A percentile compares a stretch with the other conserved stretches of the same genome.
These are phyloP conservation scores for Pythium scleroteichum DNA, from an alignment of 352 stramenopile genomes.

Conservation along the genomic window DNA sequence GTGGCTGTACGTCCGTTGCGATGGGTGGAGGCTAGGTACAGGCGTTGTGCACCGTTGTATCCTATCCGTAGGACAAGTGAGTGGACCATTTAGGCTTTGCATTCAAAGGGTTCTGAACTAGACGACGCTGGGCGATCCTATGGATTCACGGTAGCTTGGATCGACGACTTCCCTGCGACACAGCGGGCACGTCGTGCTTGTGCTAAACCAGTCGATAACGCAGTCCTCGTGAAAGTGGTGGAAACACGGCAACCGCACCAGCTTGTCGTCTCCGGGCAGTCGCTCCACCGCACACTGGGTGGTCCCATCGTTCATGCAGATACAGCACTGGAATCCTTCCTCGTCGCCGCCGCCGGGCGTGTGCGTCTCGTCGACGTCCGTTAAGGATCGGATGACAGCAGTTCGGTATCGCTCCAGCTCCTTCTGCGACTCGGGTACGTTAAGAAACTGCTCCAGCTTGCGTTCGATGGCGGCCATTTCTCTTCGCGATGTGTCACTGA, in stretches of 20 bases:
- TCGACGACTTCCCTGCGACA: constrained; percentile 38
- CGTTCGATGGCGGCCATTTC: constrained; percentile 36
- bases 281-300: constrained; percentile 28
- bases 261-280: constrained; percentile 38
- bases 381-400: constrained; percentile 48
- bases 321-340: constrained; percentile 41
- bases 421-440: constrained; percentile 51
- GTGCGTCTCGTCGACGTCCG: constrained; percentile 39
- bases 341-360: constrained; percentile 17
- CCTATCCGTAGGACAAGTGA: too few relatives aligned
- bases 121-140: not conserved
- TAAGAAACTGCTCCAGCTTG: constrained; percentile 49
- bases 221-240: constrained; percentile 83
- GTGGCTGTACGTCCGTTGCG: too few relatives aligned
- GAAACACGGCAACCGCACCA: constrained; percentile 60
- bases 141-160: not conserved
- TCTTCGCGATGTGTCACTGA: constrained; percentile 16
- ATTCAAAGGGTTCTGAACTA: too few relatives aligned
- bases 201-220: constrained; percentile 75
- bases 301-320: constrained; percentile 49
- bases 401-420: constrained; percentile 49
- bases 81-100: too few relatives aligned
- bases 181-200: constrained; percentile 65
- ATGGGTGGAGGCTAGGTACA: too few relatives aligned
- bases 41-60: too few relatives aligned